Evolutionary conservation across 176 grass and related monocot species (phyloP).

Genomic region (Oryza australiensis): DNA sequence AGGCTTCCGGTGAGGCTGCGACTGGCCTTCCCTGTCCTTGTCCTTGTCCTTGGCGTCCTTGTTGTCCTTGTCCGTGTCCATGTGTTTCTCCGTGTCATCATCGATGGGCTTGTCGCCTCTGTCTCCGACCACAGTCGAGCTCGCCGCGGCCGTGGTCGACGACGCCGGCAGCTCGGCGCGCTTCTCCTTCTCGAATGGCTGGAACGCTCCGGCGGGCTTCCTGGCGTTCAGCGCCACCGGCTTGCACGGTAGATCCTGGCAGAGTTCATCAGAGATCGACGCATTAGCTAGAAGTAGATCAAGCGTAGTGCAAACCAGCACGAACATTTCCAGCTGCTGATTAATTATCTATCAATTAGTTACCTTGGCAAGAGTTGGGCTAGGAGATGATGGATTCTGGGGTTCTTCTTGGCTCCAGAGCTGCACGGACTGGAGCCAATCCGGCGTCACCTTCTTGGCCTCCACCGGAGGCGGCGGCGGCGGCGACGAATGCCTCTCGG

Average conservation of each 20-base stretch:
- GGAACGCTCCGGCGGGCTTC: constrained; percentile 69
- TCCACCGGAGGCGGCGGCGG: not conserved
- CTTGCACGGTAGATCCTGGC: constrained; percentile 53
- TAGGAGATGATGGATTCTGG: constrained; percentile 20
- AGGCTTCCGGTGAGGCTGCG: constrained; percentile 50
- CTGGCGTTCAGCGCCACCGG: constrained; percentile 55
- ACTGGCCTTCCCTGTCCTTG: constrained; percentile 48
- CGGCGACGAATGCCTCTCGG: not conserved
- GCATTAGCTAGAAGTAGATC: not conserved
- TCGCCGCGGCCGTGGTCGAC: constrained; percentile 48
- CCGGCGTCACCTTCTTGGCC: constrained; percentile 38
- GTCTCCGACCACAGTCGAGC: constrained; percentile 42
- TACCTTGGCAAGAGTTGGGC: constrained; percentile 25
- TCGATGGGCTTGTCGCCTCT: constrained; percentile 8
- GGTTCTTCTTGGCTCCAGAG: constrained; percentile 58
- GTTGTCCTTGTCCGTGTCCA: constrained; percentile 20
- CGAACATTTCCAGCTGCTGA: not conserved
- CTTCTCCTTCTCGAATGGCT: constrained; percentile 70
- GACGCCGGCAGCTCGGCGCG: constrained; percentile 36
- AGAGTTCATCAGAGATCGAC: not conserved
- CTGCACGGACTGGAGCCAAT: constrained; percentile 86
- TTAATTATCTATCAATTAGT: no score
- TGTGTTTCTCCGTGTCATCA: constrained; percentile 9
- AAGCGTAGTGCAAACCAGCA: not conserved
- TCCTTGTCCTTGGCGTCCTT: constrained; percentile 31